A percentile compares a stretch with the other conserved stretches of the same genome.
Evolutionary conservation across 768 basidiomycete genomes (phyloP).

Genomic region (Pisolithus orientalis): DNA sequence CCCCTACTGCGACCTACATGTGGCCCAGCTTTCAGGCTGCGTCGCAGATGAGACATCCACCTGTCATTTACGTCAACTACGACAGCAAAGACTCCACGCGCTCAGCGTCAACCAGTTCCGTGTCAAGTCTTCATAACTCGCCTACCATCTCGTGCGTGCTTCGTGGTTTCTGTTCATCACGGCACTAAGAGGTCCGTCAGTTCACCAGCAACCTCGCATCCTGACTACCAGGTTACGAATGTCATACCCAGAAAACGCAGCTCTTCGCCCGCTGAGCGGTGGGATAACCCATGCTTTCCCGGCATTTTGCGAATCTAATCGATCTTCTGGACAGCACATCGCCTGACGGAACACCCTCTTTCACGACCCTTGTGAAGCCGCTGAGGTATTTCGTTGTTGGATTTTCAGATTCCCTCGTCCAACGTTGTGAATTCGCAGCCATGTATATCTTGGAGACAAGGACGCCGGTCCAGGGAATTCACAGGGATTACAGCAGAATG

Average conservation of each 20-base stretch:
- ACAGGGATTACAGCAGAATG: constrained; percentile 12
- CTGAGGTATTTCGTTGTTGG: constrained; percentile 19
- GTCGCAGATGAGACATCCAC: constrained; percentile 36
- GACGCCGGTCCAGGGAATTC: constrained; percentile 5
- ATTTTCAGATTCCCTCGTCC: constrained; percentile 5
- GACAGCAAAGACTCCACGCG: constrained; percentile 27
- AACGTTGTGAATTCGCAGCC: constrained; percentile 10
- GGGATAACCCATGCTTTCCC: constrained; percentile 9
- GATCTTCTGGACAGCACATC: constrained; percentile 7
- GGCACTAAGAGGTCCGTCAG: constrained; percentile 15
- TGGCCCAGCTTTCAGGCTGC: constrained; percentile 43
- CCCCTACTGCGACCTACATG: constrained; percentile 39
- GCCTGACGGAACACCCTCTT: constrained; percentile 10
- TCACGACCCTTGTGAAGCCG: constrained; percentile 16
- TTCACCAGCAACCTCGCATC: constrained; percentile 23
- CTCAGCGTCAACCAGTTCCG: constrained; percentile 25
- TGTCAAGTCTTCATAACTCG: constrained; percentile 23
- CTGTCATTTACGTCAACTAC: constrained; percentile 34
- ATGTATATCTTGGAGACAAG: constrained; percentile 16
- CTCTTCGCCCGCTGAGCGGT: constrained; percentile 25
- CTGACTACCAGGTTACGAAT: constrained; percentile 23
- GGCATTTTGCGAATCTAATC: constrained; percentile 8
- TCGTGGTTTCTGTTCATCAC: constrained; percentile 9
- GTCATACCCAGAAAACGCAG: constrained; percentile 28
- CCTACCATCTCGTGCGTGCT: constrained; percentile 25